Conservation (phyloP, 805 yeast species). For the Suhomyces tanzawaensis region DNA sequence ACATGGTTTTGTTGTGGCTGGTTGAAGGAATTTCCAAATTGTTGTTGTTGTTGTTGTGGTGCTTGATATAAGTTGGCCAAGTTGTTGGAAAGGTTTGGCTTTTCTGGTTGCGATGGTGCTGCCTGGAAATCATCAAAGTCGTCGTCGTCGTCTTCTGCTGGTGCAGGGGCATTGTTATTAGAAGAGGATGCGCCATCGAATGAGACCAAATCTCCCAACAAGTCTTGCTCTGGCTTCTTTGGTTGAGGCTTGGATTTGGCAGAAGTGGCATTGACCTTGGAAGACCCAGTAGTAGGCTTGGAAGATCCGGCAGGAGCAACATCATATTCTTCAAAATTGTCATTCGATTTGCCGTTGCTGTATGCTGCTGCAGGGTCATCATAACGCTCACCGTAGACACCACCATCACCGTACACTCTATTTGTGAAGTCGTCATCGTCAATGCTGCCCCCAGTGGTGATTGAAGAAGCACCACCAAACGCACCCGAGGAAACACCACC, state of each 20-base stretch:
- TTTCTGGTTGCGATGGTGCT: conserved; percentile 41
- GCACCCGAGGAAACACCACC: conserved; percentile 65
- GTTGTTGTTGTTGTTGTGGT: conserved; percentile 19
- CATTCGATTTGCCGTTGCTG: conserved; percentile 32
- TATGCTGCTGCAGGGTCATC: conserved; percentile 54
- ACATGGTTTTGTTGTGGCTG: conserved; percentile 12
- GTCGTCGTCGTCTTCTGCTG: conserved; percentile 42
- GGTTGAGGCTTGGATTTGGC: conserved; percentile 28
- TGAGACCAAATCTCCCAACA: conserved; percentile 46
- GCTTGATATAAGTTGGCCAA: conserved; percentile 28
- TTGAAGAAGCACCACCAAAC: conserved; percentile 49
- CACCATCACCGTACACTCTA: conserved; percentile 69
- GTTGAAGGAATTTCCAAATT: conserved; percentile 6
- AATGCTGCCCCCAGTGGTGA: conserved; percentile 27
- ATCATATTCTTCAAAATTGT: conserved; percentile 62
- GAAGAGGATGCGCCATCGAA: conserved; percentile 22
- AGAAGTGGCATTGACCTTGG: conserved; percentile 32
- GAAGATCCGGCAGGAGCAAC: conserved; percentile 30
- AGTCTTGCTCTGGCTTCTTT: conserved; percentile 43
- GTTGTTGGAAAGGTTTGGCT: conserved; percentile 20
- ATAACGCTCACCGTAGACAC: conserved; percentile 64
- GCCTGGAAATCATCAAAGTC: conserved; percentile 85
- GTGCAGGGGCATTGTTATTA: conserved; percentile 16
- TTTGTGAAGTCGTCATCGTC: conserved; percentile 51
- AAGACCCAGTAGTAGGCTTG: conserved; percentile 37